Evolutionary conservation across 345 rosid genomes (phyloP).

Genomic region (Balakata baccata): DNA sequence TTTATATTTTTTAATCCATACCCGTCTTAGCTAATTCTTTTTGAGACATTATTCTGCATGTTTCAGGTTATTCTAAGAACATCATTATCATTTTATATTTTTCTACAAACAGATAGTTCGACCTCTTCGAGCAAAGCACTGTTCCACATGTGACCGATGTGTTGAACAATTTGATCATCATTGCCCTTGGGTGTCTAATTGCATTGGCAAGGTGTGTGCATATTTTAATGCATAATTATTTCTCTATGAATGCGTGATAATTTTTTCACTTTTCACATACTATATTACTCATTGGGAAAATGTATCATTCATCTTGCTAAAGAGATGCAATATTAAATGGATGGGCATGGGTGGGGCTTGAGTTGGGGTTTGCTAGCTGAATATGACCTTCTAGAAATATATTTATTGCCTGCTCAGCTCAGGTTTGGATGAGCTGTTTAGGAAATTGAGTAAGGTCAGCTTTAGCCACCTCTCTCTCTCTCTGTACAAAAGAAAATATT

Average conservation of each 20-base stretch:
- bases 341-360: neutral
- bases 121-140: constrained; percentile 97
- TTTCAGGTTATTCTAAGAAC: neutral
- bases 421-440: neutral
- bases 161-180: constrained; percentile 99
- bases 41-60: constrained; percentile 11
- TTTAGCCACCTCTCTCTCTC: no score
- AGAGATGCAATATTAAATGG: neutral
- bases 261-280: neutral
- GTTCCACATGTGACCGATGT: constrained; percentile 89
- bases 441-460: no score
- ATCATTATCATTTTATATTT: constrained; percentile 10
- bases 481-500: no score
- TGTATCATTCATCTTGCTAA: neutral
- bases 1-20: constrained; percentile 10
- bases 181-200: constrained; percentile 98
- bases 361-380: neutral
- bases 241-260: neutral
- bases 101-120: constrained; percentile 65
- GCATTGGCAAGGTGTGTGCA: constrained; percentile 82
- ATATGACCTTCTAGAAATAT: neutral
- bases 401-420: neutral
- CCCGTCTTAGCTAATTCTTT: neutral
- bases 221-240: neutral
- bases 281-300: neutral